These are phyloP conservation scores for Eucalyptus polybractea DNA, from an alignment of 345 rosid genomes.

Conservation along the genomic window DNA sequence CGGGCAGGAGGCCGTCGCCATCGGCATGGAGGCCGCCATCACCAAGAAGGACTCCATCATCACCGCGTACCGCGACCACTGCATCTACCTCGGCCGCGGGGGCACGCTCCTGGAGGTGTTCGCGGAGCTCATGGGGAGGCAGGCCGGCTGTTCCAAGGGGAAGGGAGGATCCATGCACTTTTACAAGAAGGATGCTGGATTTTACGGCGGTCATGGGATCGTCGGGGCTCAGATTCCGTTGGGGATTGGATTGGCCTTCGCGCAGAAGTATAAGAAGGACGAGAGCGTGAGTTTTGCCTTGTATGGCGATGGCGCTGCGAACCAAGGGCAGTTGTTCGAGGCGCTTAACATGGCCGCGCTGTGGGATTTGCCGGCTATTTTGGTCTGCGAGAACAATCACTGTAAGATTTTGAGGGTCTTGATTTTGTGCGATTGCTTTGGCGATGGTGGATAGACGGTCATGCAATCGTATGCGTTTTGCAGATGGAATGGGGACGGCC, in stretches of 20 bases:
- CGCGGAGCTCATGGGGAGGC: constrained; percentile 91
- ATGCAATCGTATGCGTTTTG: background rate
- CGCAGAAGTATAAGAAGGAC: constrained; percentile 83
- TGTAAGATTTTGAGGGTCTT: constrained; percentile 24
- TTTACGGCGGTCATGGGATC: constrained; percentile 94
- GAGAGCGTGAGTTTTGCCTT: constrained; percentile 70
- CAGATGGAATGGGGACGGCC: constrained; percentile 99
- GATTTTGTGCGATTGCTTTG: background rate
- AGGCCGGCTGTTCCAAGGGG: constrained; percentile 75
- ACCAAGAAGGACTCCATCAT: constrained; percentile 78
- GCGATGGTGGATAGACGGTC: background rate
- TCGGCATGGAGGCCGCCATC: constrained; percentile 94
- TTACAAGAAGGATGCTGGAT: constrained; percentile 70
- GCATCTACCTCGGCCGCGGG: constrained; percentile 72
- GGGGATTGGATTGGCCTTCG: constrained; percentile 96
- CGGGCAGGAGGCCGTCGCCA: constrained; percentile 91
- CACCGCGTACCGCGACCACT: constrained; percentile 92
- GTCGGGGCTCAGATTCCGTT: constrained; percentile 96
- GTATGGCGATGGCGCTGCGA: constrained; percentile 98
- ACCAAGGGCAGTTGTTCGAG: constrained; percentile 95
- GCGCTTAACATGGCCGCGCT: constrained; percentile 89
- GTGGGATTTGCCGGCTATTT: constrained; percentile 90
- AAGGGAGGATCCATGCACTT: constrained; percentile 99
- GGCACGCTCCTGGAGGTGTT: constrained; percentile 67
- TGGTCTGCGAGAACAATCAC: constrained; percentile 96